Conservation (phyloP, 1,139 yeast species). For the Pichia sp. region DNA sequence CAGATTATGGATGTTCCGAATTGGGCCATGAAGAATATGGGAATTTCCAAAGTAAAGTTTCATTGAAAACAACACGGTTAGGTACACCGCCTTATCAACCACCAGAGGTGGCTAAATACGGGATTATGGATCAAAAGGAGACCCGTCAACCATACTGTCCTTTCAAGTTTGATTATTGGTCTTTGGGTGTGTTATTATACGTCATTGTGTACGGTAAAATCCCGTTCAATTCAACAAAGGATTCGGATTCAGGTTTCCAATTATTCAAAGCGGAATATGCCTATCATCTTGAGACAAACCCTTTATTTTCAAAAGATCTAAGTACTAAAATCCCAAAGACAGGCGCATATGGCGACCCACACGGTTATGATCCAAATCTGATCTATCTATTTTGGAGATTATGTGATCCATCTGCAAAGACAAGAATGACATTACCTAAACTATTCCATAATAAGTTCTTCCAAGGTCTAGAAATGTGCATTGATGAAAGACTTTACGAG, state of each 20-base stretch:
- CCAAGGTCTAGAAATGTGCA: conserved; percentile 55
- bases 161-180: conserved; percentile 70
- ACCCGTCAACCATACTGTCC: conserved; percentile 58
- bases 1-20: conserved; percentile 77
- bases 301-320: conserved; percentile 21
- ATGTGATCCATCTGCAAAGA: conserved; percentile 57
- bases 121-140: conserved; percentile 28
- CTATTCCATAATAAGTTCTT: conserved; percentile 68
- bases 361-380: conserved; percentile 52
- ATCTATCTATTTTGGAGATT: conserved; percentile 75
- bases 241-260: conserved; percentile 52
- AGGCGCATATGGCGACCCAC: conserved; percentile 55
- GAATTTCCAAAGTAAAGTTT: conserved; percentile 49
- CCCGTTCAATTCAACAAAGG: conserved; percentile 57
- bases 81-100: conserved; percentile 84
- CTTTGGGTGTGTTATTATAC: conserved; percentile 64
- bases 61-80: conserved; percentile 48
- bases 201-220: conserved; percentile 57
- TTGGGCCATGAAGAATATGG: conserved; percentile 58
- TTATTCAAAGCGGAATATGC: conserved; percentile 56
- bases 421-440: conserved; percentile 53
- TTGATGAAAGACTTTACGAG: conserved; percentile 53
- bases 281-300: conserved; percentile 37
- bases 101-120: conserved; percentile 67
- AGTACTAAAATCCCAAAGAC: conserved; percentile 12